Evolutionary conservation across 129 eudicot genomes (phyloP), one percentile per base, ranked within the genome.

Genomic region (Ambrosia artemisiifolia): DNA sequence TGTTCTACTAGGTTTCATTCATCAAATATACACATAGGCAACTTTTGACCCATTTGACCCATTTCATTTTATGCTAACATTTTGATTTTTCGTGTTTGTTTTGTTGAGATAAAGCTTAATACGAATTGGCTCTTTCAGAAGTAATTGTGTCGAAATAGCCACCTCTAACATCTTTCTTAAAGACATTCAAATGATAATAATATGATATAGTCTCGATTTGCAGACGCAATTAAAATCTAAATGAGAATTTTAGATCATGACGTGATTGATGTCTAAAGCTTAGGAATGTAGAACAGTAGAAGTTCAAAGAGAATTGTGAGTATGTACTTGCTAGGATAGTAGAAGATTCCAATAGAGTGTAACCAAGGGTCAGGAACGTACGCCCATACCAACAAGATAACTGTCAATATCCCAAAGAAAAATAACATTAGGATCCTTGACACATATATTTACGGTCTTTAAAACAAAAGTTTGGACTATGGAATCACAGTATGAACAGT

Each of bases 401-500:
- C 99, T 94, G 86, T 54, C 16, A 30, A 16, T n/a, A 28, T 38
- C 69, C 76, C 75, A 65, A 44, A 63, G 38, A 13, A 47, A 32
- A 44, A 38, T 56, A 59, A 34, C 28, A 53, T 63, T 53, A 35
- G 73, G 57, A 56, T 74, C 49, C 51, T 42, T 5, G 40, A 50
- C 64, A 51, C 46, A 53, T 10, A 74, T 63, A 63, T 12, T n/a
- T 16, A 63, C 18, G 6, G 50, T 11, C 3, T 19, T 65, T 51
- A 38, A 51, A 14, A 10, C 16, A 7, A n/a, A 20, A 48, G 70
- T 7, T 33, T 72, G 84, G 54, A 68, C 65, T 32, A 95, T 91
- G 96, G 97, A 90, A 67, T 83, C 93, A 6, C 96, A 86, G 81
- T 91, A 82, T 73, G 99, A 95, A 80, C 94, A 91, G 60, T 95